Evolutionary conservation across 2,329 filamentous ascomycete species (phyloP).

Genomic region (Hymenoscyphus occultus): DNA sequence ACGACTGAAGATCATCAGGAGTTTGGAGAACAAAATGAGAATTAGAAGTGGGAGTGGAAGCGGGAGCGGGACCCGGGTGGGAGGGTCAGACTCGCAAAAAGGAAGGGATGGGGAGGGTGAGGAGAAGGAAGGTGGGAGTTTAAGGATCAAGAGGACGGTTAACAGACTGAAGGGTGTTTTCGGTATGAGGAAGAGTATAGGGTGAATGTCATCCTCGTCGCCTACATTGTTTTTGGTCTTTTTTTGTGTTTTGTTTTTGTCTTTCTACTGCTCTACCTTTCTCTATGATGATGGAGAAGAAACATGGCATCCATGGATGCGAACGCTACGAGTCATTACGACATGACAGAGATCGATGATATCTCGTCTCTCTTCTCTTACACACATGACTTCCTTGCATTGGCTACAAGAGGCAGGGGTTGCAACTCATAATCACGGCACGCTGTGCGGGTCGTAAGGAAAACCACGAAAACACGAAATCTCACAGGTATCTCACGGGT

Average conservation of each 20-base stretch:
- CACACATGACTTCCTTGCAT: background rate
- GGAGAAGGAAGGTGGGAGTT: conserved; percentile 67
- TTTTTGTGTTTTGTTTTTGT: background rate
- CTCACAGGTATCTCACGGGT: too few relatives aligned
- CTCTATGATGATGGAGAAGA: too few relatives aligned
- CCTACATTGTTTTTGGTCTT: background rate
- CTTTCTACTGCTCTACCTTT: background rate
- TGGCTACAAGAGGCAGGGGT: background rate
- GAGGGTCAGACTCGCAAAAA: background rate
- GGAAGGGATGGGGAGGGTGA: background rate
- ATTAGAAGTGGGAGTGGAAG: conserved; percentile 75
- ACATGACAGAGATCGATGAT: background rate
- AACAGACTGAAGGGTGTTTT: background rate
- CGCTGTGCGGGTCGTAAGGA: too few relatives aligned
- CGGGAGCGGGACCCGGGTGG: conserved; percentile 47
- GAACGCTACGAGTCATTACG: conserved; percentile 1
- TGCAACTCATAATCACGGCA: background rate
- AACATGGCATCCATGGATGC: background rate
- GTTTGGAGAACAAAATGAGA: conserved; percentile 69
- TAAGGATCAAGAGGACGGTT: conserved; percentile 45
- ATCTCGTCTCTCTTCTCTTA: background rate
- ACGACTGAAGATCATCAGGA: conserved; percentile 67
- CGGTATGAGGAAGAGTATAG: background rate
- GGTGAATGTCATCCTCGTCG: background rate
- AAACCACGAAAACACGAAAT: too few relatives aligned